Percentiles rank a stretch among this genome's conserved stretches.
These are phyloP conservation scores for Podaxis sp. DNA, from an alignment of 768 basidiomycete species.

Conservation along the genomic window DNA sequence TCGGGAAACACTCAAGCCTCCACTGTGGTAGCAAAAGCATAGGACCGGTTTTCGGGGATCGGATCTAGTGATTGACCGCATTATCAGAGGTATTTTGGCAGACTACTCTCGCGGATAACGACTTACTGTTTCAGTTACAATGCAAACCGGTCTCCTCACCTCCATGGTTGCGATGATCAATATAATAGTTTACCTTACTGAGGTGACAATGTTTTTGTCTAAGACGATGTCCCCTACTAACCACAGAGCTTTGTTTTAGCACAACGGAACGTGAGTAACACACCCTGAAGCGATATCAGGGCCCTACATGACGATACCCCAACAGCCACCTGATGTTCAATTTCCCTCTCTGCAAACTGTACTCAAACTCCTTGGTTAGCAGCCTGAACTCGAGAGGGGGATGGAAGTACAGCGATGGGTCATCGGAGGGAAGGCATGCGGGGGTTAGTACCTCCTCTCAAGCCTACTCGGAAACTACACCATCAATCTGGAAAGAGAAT, in stretches of 20 bases:
- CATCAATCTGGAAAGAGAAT: neutral
- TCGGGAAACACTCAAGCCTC: neutral
- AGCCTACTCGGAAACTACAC: neutral
- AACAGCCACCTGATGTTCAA: constrained; percentile 36
- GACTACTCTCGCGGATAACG: neutral
- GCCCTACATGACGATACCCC: neutral
- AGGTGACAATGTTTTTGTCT: constrained; percentile 15
- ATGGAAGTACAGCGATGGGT: neutral
- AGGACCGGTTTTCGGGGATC: constrained; percentile 41
- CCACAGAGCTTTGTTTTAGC: neutral
- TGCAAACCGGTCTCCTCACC: constrained; percentile 36
- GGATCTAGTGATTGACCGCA: constrained; percentile 39
- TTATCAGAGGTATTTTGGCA: constrained; percentile 32
- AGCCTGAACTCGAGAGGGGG: constrained; percentile 27
- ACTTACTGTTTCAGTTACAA: constrained; percentile 26
- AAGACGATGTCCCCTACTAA: neutral
- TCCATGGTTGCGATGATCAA: constrained; percentile 32
- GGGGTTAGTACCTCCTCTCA: neutral
- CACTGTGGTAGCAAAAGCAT: constrained; percentile 30
- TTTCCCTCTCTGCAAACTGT: constrained; percentile 37
- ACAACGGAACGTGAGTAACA: constrained; percentile 9
- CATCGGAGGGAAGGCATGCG: neutral
- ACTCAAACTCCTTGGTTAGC: constrained; percentile 40
- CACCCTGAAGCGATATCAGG: too few relatives aligned
- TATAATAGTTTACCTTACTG: constrained; percentile 28